A percentile compares a stretch with the other conserved stretches of the same genome.
These are phyloP conservation scores for Lepidium africanum DNA, from an alignment of 345 rosid genomes.

Conservation along the genomic window DNA sequence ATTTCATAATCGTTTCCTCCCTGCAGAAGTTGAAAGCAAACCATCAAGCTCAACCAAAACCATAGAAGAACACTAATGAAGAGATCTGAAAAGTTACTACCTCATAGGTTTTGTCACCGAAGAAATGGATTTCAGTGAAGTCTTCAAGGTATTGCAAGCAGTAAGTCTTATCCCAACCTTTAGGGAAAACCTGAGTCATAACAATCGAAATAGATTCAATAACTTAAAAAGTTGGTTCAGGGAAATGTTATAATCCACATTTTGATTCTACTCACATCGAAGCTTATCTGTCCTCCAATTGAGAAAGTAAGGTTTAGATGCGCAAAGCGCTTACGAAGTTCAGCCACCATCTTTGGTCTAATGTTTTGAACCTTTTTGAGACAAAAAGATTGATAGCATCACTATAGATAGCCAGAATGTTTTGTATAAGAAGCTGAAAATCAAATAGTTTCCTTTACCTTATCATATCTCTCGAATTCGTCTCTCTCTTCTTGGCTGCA, in stretches of 20 bases:
- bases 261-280: constrained; percentile 56
- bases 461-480: constrained; percentile 89
- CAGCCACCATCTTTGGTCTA: constrained; percentile 76
- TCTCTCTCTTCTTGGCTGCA: constrained; percentile 99
- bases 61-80: background rate
- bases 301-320: constrained; percentile 94
- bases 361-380: constrained; percentile 76
- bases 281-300: constrained; percentile 96
- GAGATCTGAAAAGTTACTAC: constrained; percentile 24
- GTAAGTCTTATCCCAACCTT: constrained; percentile 98
- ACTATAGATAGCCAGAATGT: background rate
- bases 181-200: constrained; percentile 70
- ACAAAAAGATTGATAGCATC: constrained; percentile 8
- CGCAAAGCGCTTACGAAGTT: constrained; percentile 77
- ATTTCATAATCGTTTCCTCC: constrained; percentile 95
- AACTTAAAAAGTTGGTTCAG: background rate
- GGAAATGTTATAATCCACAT: background rate
- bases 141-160: constrained; percentile 82
- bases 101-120: constrained; percentile 98
- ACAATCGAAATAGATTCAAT: background rate
- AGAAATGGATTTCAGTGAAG: constrained; percentile 84
- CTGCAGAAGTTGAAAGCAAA: constrained; percentile 32
- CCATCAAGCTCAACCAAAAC: background rate
- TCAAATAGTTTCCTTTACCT: constrained; percentile 36
- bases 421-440: background rate